Evolutionary conservation across 2,329 filamentous ascomycete genomes (phyloP).

Genomic region (Rhynchosporium graminicola): DNA sequence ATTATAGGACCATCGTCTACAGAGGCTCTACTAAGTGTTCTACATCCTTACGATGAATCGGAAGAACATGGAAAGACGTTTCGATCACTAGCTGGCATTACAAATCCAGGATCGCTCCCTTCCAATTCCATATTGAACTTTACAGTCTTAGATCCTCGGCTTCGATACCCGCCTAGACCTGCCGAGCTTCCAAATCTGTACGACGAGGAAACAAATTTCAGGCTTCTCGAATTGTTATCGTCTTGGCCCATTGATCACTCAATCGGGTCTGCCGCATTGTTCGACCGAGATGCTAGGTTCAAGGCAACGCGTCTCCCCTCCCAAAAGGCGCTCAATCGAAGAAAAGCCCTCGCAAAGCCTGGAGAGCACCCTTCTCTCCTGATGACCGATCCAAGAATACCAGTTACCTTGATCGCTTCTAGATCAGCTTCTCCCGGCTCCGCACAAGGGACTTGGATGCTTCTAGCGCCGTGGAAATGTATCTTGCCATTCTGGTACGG

Average conservation of each 20-base stretch:
- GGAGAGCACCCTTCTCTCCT: conserved; percentile 62
- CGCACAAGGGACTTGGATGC: conserved; percentile 72
- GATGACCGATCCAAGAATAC: conserved; percentile 71
- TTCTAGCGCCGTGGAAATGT: conserved; percentile 89
- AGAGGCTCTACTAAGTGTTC: conserved; percentile 70
- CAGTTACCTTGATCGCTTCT: conserved; percentile 68
- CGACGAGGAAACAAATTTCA: conserved; percentile 40
- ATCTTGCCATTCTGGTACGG: conserved; percentile 84
- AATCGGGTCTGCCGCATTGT: conserved; percentile 56
- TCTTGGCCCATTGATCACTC: conserved; percentile 65
- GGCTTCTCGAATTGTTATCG: conserved; percentile 61
- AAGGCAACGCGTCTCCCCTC: conserved; percentile 66
- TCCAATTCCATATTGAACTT: conserved; percentile 71
- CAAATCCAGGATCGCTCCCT: conserved; percentile 70
- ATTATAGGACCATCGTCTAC: conserved; percentile 74
- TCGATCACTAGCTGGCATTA: conserved; percentile 55
- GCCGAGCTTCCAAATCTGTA: conserved; percentile 46
- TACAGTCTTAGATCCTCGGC: conserved; percentile 73
- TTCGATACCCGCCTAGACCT: conserved; percentile 71
- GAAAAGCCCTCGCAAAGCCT: conserved; percentile 63
- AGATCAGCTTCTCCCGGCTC: conserved; percentile 50
- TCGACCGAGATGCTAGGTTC: conserved; percentile 67
- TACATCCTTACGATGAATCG: conserved; percentile 54
- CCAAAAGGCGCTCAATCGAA: conserved; percentile 79
- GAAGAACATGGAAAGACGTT: conserved; percentile 52